Evolutionary conservation across 164 flowering plant species (phyloP), one percentile per base, ranked within the genome.

Genomic region (Macadamia tetraphylla): DNA sequence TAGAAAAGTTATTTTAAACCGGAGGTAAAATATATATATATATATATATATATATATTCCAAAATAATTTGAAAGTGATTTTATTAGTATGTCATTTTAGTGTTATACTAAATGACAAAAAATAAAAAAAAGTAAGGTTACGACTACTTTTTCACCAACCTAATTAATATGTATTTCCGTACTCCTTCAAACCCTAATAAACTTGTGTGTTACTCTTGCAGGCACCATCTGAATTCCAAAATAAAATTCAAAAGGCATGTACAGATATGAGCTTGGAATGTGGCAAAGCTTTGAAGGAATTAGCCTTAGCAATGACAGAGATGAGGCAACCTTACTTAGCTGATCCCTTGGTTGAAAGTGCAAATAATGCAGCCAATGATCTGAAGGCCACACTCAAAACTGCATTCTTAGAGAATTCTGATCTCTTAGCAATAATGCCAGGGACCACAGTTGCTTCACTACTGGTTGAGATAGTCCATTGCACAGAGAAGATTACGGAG

Each of bases 361-460:
- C 85, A 9, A 83, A 82, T 52, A 31, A 60, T 1, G 85, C 85
- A 0, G 75, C 82, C 18, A 66, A 74, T 11, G 74, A 74, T 32
- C 77, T 88, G 35, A 84, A 83, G 30, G 29, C 78, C 1, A 30
- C 70, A 43, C 78, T 85, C n/a, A 71, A 78, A 70, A 67, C 79
- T 30, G 76, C 68, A 43, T 11, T 75, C 6, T 67, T 73, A 70
- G 58, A 77, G n/a, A 71, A 80, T 5, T 52, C 51, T 30, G 77
- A 80, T 56, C 79, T 86, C 18, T 65, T 84, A 11, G 73, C 71
- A 14, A 66, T 87, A 13, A 69, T 81, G 0, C 84, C 84, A 5
- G 79, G 66, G 0, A 80, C 78, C 1, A 78, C 89, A 0, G 81
- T 84, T 4, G 81, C 88, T 31, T 81, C 90, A 5, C 60, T 87